phyloP scores from a whole-genome alignment of 2,329 filamentous ascomycete species.

The Trichophyton rubrum region DNA sequence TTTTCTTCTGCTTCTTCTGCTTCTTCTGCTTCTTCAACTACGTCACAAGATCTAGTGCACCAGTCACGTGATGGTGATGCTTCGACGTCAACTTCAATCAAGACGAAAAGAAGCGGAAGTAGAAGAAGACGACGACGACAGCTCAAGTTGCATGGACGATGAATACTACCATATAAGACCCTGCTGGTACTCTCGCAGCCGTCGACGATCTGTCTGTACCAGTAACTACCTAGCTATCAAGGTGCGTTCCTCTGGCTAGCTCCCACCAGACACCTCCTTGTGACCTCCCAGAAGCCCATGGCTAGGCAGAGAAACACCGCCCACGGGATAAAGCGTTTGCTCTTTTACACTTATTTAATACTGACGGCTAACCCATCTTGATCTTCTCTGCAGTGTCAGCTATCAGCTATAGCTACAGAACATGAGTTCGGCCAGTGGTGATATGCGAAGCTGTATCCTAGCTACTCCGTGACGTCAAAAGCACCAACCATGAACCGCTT shows the following conservation, averaged over 20 bases:
- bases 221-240: background rate
- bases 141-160: background rate
- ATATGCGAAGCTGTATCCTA: background rate
- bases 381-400: too few relatives aligned
- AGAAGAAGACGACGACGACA: too few relatives aligned
- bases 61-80: background rate
- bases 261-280: background rate
- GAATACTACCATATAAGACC: too few relatives aligned
- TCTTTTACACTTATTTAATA: too few relatives aligned
- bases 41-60: background rate
- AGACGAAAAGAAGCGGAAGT: background rate
- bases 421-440: background rate
- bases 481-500: constrained; percentile 40
- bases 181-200: too few relatives aligned
- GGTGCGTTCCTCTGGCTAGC: background rate
- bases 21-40: too few relatives aligned
- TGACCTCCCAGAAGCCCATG: background rate
- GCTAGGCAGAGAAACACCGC: background rate
- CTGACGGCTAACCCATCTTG: background rate
- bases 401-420: background rate
- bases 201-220: too few relatives aligned
- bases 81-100: background rate
- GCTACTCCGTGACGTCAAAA: constrained; percentile 36
- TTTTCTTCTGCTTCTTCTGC: too few relatives aligned
- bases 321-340: background rate